Evolutionary conservation across 495 filamentous ascomycete genomes (phyloP), one percentile per base, ranked within the genome.

Genomic region (Collariella sp.): DNA sequence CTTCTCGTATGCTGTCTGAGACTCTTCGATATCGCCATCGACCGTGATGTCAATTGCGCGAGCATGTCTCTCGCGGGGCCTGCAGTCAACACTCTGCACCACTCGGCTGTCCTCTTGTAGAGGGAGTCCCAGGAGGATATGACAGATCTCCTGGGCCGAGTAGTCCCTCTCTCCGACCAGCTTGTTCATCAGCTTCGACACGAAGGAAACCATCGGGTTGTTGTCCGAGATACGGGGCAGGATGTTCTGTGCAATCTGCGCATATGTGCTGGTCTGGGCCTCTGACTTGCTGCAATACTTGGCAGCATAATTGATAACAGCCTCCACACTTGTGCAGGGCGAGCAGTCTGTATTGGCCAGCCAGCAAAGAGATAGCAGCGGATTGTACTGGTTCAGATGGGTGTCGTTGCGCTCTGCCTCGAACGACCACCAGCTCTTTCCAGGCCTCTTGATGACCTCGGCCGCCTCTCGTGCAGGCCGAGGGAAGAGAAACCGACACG

Each of bases 351-450:
- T 40, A 15, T 38, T 53, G 13, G 19, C 50, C 39, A 36, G 40
- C 50, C 29, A 53, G 24, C 47, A 50, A 10, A 50, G 47, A 22
- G 47, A 50, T 2, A 3, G n/a, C n/a, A 40, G 47, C 9, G 47
- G 47, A n/a, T 50, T 50, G 35, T 50, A 50, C 47, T 50, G 47
- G 34, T 40, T 50, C 0, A 50, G 18, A 16, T 50, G 35, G 34
- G 47, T 41, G 15, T 50, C 47, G 34, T 50, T 50, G 18, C 47
- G 47, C 35, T 50, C 47, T 33, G 35, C 47, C 20, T 50, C 47
- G 47, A 50, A 38, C 47, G 47, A 50, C 47, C 34, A 50, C 31
- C 47, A 50, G 31, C 47, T 16, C 35, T 50, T 50, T 12, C 47
- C 35, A n/a, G 35, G 34, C 10, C 35, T 39, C 35, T 50, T 40